Evolutionary conservation across 169 alveolate genomes (phyloP), one percentile per base, ranked within the genome.

Genomic region (Plasmodium reichenowi): DNA sequence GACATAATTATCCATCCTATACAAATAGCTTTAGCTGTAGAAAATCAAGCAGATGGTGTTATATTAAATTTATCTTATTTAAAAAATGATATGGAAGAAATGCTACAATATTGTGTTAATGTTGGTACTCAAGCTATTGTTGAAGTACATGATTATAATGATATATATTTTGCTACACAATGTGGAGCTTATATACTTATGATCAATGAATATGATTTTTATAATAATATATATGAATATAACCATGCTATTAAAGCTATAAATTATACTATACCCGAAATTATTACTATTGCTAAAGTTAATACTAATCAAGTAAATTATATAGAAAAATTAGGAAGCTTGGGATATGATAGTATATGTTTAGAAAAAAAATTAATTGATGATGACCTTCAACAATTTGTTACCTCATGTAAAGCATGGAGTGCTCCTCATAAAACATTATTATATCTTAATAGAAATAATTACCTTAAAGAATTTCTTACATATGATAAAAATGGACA

Each of bases 1-100:
- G 96, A 94, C 63, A 92, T 94, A n/a, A 70, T 94, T 9, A 62
- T 94, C 52, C 96, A 94, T 59, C 96, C 96, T 4, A 92, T 94
- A 2, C 96, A 94, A 66, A 86, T 92, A 56, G 96, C 96, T 3
- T 94, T 92, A 64, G 96, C 96, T 0, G 95, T 93, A 15, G 95
- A 94, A 74, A 83, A 85, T 70, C 87, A 93, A 72, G 96, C 96
- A 17, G 96, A 94, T 90, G 96, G 95, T 3, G 96, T 94, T n/a
- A 60, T 94, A 68, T 76, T 94, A 75, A 94, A 92, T 73, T 83
- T 93, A 4, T 70, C 94, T 3, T 88, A 73, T 88, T 59, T 94
- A 71, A 94, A 89, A 47, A 80, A 86, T 62, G 94, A 93, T 58
- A 50, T 94, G 15, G 89, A 89, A 75, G 92, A 89, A 6, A 88